Evolutionary conservation across 352 stramenopile genomes (phyloP).

Genomic region (Phytophthora macrochlamydospora): DNA sequence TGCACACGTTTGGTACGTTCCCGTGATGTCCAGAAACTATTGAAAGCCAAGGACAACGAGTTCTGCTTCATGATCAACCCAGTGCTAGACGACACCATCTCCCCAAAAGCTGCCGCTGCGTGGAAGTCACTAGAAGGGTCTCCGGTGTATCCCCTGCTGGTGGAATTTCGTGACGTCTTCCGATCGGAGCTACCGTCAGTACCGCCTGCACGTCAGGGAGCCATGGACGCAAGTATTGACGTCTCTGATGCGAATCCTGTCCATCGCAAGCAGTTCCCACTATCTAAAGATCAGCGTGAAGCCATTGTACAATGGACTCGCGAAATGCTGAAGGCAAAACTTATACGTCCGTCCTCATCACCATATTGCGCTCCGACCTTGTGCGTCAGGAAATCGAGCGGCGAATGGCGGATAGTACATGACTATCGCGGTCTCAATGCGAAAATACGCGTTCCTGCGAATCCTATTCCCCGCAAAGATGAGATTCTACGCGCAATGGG

Average conservation of each 20-base stretch:
- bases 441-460: background rate
- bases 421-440: background rate
- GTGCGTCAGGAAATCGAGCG: background rate
- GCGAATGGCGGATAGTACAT: slow-evolving; percentile 5
- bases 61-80: slow-evolving; percentile 8
- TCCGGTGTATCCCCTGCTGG: background rate
- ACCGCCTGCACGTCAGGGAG: background rate
- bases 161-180: background rate
- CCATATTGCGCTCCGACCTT: slow-evolving; percentile 1
- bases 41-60: slow-evolving; percentile 4
- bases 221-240: slow-evolving; percentile 1
- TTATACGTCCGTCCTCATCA: background rate
- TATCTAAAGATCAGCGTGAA: background rate
- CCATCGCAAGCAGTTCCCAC: background rate
- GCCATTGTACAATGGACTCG: background rate
- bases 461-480: background rate
- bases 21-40: slow-evolving; percentile 1
- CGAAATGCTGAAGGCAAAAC: slow-evolving; percentile 1
- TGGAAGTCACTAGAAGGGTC: background rate
- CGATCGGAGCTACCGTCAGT: background rate
- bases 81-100: background rate
- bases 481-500: background rate
- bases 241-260: background rate
- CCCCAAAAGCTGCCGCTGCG: background rate
- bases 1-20: slow-evolving; percentile 7